Base-by-base conservation (phyloP, 306 rosid species). In the Canavalia ensiformis region DNA sequence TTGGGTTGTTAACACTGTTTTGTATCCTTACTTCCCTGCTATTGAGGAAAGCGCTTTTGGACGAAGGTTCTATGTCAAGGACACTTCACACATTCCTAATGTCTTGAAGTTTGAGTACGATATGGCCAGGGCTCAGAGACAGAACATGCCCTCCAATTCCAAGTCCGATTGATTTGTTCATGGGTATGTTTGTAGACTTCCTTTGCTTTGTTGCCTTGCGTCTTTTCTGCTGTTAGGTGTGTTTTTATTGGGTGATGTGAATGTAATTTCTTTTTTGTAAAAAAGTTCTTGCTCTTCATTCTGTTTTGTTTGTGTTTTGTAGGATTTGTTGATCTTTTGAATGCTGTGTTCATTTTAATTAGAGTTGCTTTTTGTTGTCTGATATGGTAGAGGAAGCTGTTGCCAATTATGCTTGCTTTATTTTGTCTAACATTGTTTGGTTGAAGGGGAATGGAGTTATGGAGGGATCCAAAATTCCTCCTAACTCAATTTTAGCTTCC, bases 51-150 rank as follows among this genome's bases (percentile, higher is more conserved):
- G 98, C 31, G 80, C 62, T 7, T 77, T 95, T 70, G 99, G 98
- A 52, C 88, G 96, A 56, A 37, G 1, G 65, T 88, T 93, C 44
- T 93, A 90, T 82, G 68, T 92, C 4, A 93, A 93, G 93, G 98
- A 95, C 49, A 95, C 97, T 82, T 89, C 97, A 6, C 98, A 95
- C 52, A 93, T 95, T 51, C 78, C 59, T 41, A 89, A 93, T 83
- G 97, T 93, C 44, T 87, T 95, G 85, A 86, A 93, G 93, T 95
- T 95, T 69, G 99, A 95, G 90, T 95, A 93, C 9, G 97, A 95
- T 5, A 91, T 87, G 63, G 93, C 97, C 2, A 88, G 98, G 51
- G 95, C 89, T 58, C 91, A 89, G 3, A 87, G 99, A 81, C 74
- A 12, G 29, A 85, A 74, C 2, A 4, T 57, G 68, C 80, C 71